phyloP scores from a whole-genome alignment of 2,329 filamentous ascomycete species.

The Colletotrichum brevisporum region DNA sequence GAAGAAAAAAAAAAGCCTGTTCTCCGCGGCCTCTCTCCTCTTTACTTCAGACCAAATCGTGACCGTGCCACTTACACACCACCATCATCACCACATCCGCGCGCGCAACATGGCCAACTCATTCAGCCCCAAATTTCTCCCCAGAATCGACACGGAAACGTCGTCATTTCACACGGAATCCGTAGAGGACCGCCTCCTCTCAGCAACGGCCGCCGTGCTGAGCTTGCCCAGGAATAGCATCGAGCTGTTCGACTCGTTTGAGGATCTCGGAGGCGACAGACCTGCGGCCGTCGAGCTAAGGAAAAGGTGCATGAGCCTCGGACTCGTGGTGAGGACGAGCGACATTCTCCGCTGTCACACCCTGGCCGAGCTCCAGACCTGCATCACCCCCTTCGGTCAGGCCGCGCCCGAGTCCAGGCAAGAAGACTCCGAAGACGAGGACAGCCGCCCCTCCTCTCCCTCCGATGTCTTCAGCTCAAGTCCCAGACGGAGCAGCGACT shows the following conservation, averaged over 20 bases:
- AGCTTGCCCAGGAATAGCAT: constrained; percentile 50
- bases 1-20: constrained; percentile 2
- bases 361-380: constrained; percentile 61
- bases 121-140: constrained; percentile 36
- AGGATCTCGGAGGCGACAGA: constrained; percentile 59
- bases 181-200: constrained; percentile 50
- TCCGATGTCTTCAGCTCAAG: constrained; percentile 43
- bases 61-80: constrained; percentile 25
- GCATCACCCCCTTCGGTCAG: constrained; percentile 49
- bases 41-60: constrained; percentile 32
- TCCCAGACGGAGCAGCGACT: constrained; percentile 34
- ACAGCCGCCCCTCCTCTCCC: constrained; percentile 19
- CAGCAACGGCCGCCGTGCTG: constrained; percentile 54
- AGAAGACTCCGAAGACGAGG: constrained; percentile 28
- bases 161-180: constrained; percentile 39
- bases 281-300: constrained; percentile 51
- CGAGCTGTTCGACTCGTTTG: constrained; percentile 58
- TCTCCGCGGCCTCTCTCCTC: constrained; percentile 16
- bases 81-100: not conserved
- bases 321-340: constrained; percentile 52
- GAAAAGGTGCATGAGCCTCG: constrained; percentile 52
- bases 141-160: constrained; percentile 45
- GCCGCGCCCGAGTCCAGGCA: constrained; percentile 19
- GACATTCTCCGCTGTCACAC: constrained; percentile 61
- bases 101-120: constrained; percentile 28